Base-by-base conservation (phyloP, 1,284 basidiomycete genomes). In the Megacollybia platyphylla region DNA sequence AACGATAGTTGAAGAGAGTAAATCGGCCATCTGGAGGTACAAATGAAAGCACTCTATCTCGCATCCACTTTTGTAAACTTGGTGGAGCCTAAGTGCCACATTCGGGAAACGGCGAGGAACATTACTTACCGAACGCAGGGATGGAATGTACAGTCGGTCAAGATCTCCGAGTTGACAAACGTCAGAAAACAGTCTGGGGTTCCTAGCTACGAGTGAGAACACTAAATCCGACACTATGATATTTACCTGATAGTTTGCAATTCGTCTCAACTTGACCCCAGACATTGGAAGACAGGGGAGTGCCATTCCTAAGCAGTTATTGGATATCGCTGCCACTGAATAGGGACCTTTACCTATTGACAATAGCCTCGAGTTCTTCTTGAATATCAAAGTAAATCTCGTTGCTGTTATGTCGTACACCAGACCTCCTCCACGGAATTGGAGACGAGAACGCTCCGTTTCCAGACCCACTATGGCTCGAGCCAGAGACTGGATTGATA, bases 21-120 rank as follows among this genome's bases (percentile, higher is more conserved):
- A 97, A 97, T 48, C 77, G 77, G 7, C 93, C 93, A 54, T 97
- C 93, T 1, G 93, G 93, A 2, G 93, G 93, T 36, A 97, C 80
- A 57, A 97, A 97, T 1, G 89, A 93, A 42, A 97, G 67, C 0
- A 74, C 65, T 50, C 78, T 80, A 54, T 89, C 84, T 40, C 81
- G 76, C 37, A 75, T 67, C 86, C 89, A 96, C 42, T 81, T 79
- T 52, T 78, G 76, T 41, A 91, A 67, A 29, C 89, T 90, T 49
- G 35, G 39, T 44, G 46, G 41, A 28, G 17, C 32, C 11, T 11
- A n/a, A 32, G 39, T 20, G 15, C 43, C n/a, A 32, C 34, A 20
- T 17, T 24, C 10, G 4, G 7, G 18, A 18, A 5, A 18, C 20
- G 7, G 44, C 15, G 26, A 36, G 44, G 20, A 41, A 28, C 15